phyloP scores from a whole-genome alignment of 1,284 basidiomycete species.

The Golubevia pallescens region DNA sequence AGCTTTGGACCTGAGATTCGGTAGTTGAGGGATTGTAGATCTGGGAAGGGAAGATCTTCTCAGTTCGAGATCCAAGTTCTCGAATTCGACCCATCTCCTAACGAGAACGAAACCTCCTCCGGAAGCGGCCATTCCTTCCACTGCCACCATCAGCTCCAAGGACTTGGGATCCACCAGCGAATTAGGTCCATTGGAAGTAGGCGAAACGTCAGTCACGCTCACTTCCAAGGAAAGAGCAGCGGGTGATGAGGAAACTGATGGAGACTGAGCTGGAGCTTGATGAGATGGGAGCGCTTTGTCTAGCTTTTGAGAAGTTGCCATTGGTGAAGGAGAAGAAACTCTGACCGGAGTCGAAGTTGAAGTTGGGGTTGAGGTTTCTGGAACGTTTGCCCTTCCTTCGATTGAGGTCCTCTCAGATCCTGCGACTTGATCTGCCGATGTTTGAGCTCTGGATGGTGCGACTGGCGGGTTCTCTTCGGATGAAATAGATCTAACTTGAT shows the following conservation, averaged over 20 bases:
- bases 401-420: no score
- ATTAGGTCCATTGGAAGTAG: conserved; percentile 29
- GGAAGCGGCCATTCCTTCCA: conserved; percentile 28
- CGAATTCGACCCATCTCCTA: conserved; percentile 51
- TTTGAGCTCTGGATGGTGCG: no score
- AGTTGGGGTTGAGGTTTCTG: no score
- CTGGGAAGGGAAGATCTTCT: conserved; percentile 15
- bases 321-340: no score
- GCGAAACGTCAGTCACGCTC: conserved; percentile 45
- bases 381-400: no score
- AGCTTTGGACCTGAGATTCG: conserved; percentile 29
- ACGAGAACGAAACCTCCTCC: conserved; percentile 51
- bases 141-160: conserved; percentile 52
- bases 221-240: conserved; percentile 4
- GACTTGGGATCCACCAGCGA: conserved; percentile 31
- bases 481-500: no score
- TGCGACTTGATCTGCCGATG: no score
- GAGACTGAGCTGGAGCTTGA: neutral
- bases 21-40: conserved; percentile 24
- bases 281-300: no score
- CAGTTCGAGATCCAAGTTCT: conserved; percentile 43
- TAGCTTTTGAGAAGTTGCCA: no score
- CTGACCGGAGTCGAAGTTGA: no score
- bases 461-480: no score
- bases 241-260: neutral